Percentiles rank a stretch among this genome's conserved stretches.
Evolutionary conservation across 306 rosid genomes (phyloP).

Genomic region (Casuarina glauca): DNA sequence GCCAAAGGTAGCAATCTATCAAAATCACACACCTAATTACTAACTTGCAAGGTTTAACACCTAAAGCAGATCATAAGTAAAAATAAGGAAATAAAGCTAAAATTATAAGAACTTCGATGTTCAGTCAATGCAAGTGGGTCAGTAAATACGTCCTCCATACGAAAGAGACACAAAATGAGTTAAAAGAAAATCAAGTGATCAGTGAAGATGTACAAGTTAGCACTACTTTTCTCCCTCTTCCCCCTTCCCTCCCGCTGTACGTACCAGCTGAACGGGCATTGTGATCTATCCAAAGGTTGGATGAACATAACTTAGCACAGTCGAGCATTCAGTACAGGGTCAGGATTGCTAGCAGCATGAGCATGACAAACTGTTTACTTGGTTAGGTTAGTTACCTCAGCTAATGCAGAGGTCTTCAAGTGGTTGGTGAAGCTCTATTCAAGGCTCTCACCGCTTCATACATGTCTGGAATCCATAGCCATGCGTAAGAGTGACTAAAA

Average conservation of each 20-base stretch:
- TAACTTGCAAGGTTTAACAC: background rate
- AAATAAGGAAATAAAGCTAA: background rate
- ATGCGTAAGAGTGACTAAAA: constrained; percentile 16
- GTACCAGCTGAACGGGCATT: background rate
- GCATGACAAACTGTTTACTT: constrained; percentile 2
- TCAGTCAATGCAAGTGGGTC: background rate
- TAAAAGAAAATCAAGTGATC: background rate
- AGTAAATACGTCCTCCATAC: background rate
- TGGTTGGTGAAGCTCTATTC: constrained; percentile 44
- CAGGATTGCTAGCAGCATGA: background rate
- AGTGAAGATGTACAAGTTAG: constrained; percentile 3
- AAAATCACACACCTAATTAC: background rate
- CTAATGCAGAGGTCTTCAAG: constrained; percentile 41
- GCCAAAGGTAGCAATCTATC: background rate
- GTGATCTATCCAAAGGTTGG: constrained; percentile 21
- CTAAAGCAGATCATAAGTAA: background rate
- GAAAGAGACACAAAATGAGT: background rate
- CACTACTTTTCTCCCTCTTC: constrained; percentile 7
- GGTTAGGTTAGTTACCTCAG: constrained; percentile 68
- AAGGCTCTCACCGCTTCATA: constrained; percentile 51
- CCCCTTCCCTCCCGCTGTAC: constrained; percentile 13
- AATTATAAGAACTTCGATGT: background rate
- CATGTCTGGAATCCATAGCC: constrained; percentile 34
- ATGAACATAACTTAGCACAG: constrained; percentile 22
- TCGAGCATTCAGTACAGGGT: constrained; percentile 8